A percentile compares a stretch with the other conserved stretches of the same genome.
Evolutionary conservation across 805 yeast species (phyloP).

Genomic region (Teunomyces kruisii): DNA sequence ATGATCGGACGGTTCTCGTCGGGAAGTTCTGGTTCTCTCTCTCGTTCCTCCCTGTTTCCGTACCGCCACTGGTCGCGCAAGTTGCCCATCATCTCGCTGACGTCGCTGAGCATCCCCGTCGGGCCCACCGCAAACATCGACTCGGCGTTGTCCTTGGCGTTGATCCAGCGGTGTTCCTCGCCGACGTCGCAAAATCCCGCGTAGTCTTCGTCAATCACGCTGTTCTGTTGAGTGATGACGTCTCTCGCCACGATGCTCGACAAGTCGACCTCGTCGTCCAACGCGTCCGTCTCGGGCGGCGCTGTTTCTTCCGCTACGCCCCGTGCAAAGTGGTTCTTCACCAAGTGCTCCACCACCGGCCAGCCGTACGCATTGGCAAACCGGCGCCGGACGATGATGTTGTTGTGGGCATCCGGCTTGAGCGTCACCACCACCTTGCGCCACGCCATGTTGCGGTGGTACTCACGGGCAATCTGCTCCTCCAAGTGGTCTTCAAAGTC

Average conservation of each 20-base stretch:
- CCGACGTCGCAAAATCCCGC: conserved; percentile 13
- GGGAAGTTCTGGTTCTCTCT: not conserved
- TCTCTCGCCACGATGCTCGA: conserved; percentile 33
- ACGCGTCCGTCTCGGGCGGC: conserved; percentile 17
- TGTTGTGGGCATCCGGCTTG: conserved; percentile 93
- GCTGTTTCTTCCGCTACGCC: conserved; percentile 12
- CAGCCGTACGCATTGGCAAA: conserved; percentile 95
- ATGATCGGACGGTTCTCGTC: too few species aligned
- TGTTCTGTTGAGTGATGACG: conserved; percentile 34
- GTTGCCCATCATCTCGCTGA: conserved; percentile 56
- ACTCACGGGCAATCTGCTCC: conserved; percentile 83
- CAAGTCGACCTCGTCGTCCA: conserved; percentile 28
- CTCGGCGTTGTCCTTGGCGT: conserved; percentile 38
- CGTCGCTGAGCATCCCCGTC: conserved; percentile 65
- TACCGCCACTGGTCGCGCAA: conserved; percentile 38
- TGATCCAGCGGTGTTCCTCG: conserved; percentile 52
- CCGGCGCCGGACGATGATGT: conserved; percentile 81
- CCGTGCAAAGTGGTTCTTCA: conserved; percentile 57
- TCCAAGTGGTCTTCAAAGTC: conserved; percentile 48
- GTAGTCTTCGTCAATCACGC: conserved; percentile 29
- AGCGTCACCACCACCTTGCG: conserved; percentile 83
- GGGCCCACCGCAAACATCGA: conserved; percentile 60
- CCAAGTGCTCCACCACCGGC: conserved; percentile 85
- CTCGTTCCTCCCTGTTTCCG: conserved; percentile 11
- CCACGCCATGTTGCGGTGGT: conserved; percentile 87